Evolutionary conservation across 768 basidiomycete genomes (phyloP), one percentile per base, ranked within the genome.

Genomic region (Imleria badia): DNA sequence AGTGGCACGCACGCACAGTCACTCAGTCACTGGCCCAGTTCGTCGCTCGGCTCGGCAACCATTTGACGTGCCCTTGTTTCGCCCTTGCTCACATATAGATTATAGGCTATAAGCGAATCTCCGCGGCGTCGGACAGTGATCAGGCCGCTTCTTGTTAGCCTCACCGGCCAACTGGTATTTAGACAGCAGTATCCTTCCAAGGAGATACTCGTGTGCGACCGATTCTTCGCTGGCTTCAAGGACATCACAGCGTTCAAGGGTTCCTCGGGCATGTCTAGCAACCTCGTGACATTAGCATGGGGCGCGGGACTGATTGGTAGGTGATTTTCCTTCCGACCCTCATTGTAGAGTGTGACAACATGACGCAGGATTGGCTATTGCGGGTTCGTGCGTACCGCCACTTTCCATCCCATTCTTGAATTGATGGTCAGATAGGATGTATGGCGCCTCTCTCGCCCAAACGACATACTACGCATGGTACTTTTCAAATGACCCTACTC

Each of bases 291-390:
- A 20, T 22, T 47, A 6, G 55, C 50, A 31, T 55, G 59, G 61
- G 55, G 20, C 2, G 50, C 59, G 1, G 59, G 59, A 20, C 9
- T 62, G 6, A 47, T 61, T 12, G 61, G 60, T 61, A 41, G 14
- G 47, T 43, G 15, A 8, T 20, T 20, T 38, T 14, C 29, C 15
- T 42, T 36, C 22, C 3, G 5, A 9, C 13, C 33, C n/a, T 33
- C 10, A 2, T 15, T 1, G 5, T 40, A 26, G 19, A 51, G 36
- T 30, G 17, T 39, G 33, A 52, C 17, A 13, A 39, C 11, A 7
- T 20, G 5, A 6, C 30, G 5, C 33, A 62, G 61, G 50, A 38
- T 3, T 58, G 0, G 14, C 5, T 17, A 19, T 61, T 20, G 45
- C 59, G 1, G 6, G 31, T 5, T n/a, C 46, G 59, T 62, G 51